phyloP scores from a whole-genome alignment of 352 stramenopile species.

The Pilasporangium apinafurcum region DNA sequence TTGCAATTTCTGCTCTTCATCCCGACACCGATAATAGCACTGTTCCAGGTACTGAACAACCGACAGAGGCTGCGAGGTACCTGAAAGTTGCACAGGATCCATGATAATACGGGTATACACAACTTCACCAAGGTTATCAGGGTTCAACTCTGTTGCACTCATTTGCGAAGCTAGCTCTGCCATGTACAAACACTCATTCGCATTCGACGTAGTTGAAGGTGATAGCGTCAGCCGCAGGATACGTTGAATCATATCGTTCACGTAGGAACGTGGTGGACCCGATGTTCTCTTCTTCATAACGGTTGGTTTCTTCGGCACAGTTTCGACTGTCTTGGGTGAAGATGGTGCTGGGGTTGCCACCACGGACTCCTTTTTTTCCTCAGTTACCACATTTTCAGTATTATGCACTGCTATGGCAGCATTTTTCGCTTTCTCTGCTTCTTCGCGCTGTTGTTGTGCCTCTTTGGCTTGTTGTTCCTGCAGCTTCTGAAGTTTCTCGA shows the following conservation, averaged over 20 bases:
- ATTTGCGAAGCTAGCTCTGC: constrained; percentile 16
- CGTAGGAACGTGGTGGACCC: constrained; percentile 28
- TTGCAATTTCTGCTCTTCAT: constrained; percentile 64
- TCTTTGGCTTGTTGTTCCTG: constrained; percentile 28
- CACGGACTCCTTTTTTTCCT: no score
- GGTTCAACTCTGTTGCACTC: constrained; percentile 13
- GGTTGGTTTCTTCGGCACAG: constrained; percentile 13
- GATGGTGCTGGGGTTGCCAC: constrained; percentile 1
- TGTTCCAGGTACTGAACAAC: constrained; percentile 69
- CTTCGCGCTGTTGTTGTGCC: constrained; percentile 10
- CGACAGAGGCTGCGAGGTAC: constrained; percentile 42
- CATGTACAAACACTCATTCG: constrained; percentile 37
- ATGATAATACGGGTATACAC: constrained; percentile 68
- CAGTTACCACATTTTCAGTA: no score
- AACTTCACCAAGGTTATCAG: constrained; percentile 54
- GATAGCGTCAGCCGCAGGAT: constrained; percentile 60
- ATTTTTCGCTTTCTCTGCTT: not conserved
- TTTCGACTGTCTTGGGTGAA: not conserved
- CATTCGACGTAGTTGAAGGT: constrained; percentile 9
- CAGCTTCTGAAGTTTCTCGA: constrained; percentile 61
- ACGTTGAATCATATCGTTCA: constrained; percentile 76
- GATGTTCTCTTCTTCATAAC: constrained; percentile 20
- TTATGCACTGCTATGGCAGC: no score
- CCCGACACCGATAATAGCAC: constrained; percentile 63
- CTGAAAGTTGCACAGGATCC: constrained; percentile 40